Conservation (phyloP, 2,329 filamentous ascomycete genomes). For the Sporothrix euskadiensis region DNA sequence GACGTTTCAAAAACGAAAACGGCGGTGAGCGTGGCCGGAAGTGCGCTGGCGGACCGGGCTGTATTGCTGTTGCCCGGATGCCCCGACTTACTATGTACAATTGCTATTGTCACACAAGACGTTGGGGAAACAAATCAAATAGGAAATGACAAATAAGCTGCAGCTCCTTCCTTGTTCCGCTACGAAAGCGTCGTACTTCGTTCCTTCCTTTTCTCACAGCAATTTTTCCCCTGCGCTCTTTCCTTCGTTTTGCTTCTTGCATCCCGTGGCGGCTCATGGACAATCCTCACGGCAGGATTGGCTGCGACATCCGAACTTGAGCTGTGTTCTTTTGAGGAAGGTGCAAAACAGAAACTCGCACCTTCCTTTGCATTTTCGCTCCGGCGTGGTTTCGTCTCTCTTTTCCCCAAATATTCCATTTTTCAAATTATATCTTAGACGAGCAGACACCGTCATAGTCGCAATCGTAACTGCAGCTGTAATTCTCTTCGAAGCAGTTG, state of each 20-base stretch:
- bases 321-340: background rate
- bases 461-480: background rate
- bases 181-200: background rate
- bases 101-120: background rate
- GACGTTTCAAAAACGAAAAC: background rate
- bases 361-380: background rate
- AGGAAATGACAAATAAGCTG: constrained; percentile 21
- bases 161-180: background rate
- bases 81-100: background rate
- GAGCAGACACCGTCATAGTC: background rate
- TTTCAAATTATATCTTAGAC: background rate
- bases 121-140: background rate
- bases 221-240: background rate
- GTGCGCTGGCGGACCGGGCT: background rate
- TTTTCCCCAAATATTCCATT: background rate
- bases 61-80: background rate
- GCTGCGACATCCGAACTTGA: constrained; percentile 8
- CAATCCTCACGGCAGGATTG: constrained; percentile 19
- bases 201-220: background rate
- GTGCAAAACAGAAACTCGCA: background rate
- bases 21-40: background rate
- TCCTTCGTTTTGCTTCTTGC: background rate
- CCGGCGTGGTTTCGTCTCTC: background rate
- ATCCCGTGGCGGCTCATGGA: background rate
- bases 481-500: background rate